Evolutionary conservation across 306 rosid genomes (phyloP).

Genomic region (Senna tora): DNA sequence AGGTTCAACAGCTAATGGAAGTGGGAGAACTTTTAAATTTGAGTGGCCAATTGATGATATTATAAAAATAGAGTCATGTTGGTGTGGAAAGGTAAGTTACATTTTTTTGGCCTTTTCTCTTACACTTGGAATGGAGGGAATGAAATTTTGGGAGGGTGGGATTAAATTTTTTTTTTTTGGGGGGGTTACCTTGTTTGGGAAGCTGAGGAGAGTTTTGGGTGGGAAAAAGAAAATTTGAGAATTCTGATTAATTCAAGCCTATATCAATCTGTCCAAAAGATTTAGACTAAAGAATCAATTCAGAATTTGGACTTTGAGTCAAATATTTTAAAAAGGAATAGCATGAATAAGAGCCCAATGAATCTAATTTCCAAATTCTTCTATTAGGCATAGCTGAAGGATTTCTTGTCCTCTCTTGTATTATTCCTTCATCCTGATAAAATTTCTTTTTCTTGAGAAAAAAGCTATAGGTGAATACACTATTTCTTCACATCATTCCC

Average conservation of each 20-base stretch:
- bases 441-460: neutral
- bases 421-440: neutral
- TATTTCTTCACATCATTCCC: neutral
- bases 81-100: slow-evolving; percentile 54
- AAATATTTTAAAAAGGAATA: no score
- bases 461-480: neutral
- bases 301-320: no score
- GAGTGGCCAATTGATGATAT: slow-evolving; percentile 61
- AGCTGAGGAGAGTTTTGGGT: neutral
- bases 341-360: no score
- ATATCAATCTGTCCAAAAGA: neutral
- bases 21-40: slow-evolving; percentile 36
- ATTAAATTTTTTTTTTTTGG: neutral
- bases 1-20: slow-evolving; percentile 49
- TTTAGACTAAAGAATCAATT: neutral
- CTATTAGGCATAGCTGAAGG: no score
- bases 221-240: neutral
- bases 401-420: neutral
- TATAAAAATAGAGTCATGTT: slow-evolving; percentile 53
- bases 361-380: no score
- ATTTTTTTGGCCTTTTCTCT: neutral
- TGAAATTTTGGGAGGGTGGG: neutral
- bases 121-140: neutral
- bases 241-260: neutral
- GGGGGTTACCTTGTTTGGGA: neutral